Evolutionary conservation across 2,329 filamentous ascomycete genomes (phyloP).

Genomic region (Tolypocladium inflatum): DNA sequence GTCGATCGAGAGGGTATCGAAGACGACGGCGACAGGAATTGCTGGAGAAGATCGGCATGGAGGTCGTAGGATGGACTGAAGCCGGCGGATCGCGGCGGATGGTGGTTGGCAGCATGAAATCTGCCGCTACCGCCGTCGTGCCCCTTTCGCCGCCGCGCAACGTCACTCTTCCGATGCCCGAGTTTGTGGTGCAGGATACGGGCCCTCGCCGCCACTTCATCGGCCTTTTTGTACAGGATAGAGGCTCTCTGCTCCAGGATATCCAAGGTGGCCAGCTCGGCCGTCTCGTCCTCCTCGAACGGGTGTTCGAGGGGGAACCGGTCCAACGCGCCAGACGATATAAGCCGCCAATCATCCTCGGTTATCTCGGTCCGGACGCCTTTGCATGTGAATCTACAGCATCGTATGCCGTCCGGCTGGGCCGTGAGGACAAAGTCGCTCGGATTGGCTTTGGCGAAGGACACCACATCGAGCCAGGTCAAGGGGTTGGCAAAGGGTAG

Average conservation of each 20-base stretch:
- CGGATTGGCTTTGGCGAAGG: constrained; percentile 73
- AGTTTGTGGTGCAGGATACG: constrained; percentile 75
- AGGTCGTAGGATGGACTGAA: constrained; percentile 32
- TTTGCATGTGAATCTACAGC: constrained; percentile 76
- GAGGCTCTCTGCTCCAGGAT: constrained; percentile 72
- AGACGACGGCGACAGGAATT: constrained; percentile 28
- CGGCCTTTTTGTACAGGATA: constrained; percentile 70
- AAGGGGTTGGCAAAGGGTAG: constrained; percentile 53
- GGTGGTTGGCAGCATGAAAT: constrained; percentile 25
- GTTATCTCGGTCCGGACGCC: constrained; percentile 75
- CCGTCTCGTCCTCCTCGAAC: constrained; percentile 76
- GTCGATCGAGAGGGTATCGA: constrained; percentile 15
- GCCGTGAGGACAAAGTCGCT: constrained; percentile 67
- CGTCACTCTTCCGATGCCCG: constrained; percentile 20
- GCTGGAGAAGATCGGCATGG: constrained; percentile 45
- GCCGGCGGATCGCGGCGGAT: constrained; percentile 13
- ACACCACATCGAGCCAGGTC: constrained; percentile 78
- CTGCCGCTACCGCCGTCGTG: constrained; percentile 23
- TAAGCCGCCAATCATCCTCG: constrained; percentile 80
- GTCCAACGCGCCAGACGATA: constrained; percentile 73
- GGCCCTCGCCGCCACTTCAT: constrained; percentile 54
- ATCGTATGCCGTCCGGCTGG: constrained; percentile 56
- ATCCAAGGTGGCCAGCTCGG: constrained; percentile 74
- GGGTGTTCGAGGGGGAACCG: constrained; percentile 70
- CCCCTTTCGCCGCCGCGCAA: constrained; percentile 15